Base-by-base conservation (phyloP, 371 early-diverging fungal species). In the Zychaea mexicana region DNA sequence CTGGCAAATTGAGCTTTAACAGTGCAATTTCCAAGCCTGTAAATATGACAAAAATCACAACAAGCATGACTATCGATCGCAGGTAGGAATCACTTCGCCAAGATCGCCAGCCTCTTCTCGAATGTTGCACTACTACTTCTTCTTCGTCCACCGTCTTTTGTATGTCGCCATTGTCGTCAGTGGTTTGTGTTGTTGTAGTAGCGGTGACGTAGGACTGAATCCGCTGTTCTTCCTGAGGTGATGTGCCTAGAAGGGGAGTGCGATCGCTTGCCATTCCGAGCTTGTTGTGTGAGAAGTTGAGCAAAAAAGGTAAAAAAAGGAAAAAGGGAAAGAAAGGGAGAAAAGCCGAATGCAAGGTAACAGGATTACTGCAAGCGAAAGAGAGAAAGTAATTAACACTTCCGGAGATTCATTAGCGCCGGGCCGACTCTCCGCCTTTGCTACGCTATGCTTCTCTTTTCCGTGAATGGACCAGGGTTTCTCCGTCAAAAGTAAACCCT, bases 41-140 rank as follows among this genome's bases (percentile, higher is more conserved):
- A 46, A 76, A 74, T 22, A 71, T 45, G 27, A 74, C 15, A 5
- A 79, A 55, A 27, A 79, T 49, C 5, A 74, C 12, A 12, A 78
- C 32, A 4, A 82, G 69, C 19, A 74, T 63, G 10, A 66, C 62
- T 27, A 82, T 27, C 9, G 82, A 82, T 71, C 78, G 70, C 46
- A 59, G 33, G 64, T 79, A 82, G 19, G 80, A 78, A 33, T 71
- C 58, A 60, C 80, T 79, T 30, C 69, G 69, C 77, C 77, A 77
- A 58, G 73, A 57, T 68, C 75, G 73, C 32, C 60, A 61, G n/a
- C n/a, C n/a, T 46, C 54, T 62, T 55, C 27, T 62, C 32, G 42
- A 12, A 13, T 42, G 13, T 42, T 68, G 58, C n/a, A n/a, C n/a
- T n/a, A n/a, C n/a, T n/a, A n/a, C n/a, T 19, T n/a, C 28, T 21